Conservation (phyloP, 2,329 filamentous ascomycete species). For the Pseudogymnoascus sp. region DNA sequence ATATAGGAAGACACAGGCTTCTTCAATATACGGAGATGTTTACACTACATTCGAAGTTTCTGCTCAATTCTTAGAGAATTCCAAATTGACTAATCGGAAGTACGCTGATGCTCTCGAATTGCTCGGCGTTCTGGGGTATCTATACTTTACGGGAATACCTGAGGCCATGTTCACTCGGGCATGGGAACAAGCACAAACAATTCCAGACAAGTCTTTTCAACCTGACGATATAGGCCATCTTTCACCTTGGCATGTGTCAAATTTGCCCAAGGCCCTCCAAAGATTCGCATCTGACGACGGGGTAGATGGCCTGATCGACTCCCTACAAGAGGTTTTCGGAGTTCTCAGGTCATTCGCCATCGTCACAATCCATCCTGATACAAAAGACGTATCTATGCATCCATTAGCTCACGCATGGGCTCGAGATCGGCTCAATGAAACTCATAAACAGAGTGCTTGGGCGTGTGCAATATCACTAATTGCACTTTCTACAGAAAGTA, state of each 20-base stretch:
- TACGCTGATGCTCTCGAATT: conserved; percentile 12
- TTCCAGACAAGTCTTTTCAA: background rate
- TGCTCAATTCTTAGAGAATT: conserved; percentile 10
- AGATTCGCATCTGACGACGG: background rate
- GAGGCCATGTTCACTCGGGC: conserved; percentile 11
- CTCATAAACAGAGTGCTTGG: background rate
- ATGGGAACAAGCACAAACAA: background rate
- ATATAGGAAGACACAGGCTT: conserved; percentile 10
- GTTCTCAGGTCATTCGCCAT: conserved; percentile 14
- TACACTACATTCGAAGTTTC: conserved; percentile 18
- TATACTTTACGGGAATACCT: conserved; percentile 9
- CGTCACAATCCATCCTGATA: conserved; percentile 9
- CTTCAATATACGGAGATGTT: conserved; percentile 15
- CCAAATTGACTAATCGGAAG: background rate
- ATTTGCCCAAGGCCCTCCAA: background rate
- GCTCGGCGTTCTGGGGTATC: conserved; percentile 12
- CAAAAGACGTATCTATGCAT: conserved; percentile 17
- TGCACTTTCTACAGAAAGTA: background rate
- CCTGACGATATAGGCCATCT: background rate
- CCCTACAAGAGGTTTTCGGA: conserved; percentile 4
- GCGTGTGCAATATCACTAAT: background rate
- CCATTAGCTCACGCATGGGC: conserved; percentile 19
- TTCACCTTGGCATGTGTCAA: conserved; percentile 8
- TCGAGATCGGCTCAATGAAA: conserved; percentile 13
- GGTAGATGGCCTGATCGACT: background rate